A percentile compares a stretch with the other conserved stretches of the same genome.
phyloP scores from a whole-genome alignment of 371 early-diverging fungal genomes.

The Smittium mucronatum region DNA sequence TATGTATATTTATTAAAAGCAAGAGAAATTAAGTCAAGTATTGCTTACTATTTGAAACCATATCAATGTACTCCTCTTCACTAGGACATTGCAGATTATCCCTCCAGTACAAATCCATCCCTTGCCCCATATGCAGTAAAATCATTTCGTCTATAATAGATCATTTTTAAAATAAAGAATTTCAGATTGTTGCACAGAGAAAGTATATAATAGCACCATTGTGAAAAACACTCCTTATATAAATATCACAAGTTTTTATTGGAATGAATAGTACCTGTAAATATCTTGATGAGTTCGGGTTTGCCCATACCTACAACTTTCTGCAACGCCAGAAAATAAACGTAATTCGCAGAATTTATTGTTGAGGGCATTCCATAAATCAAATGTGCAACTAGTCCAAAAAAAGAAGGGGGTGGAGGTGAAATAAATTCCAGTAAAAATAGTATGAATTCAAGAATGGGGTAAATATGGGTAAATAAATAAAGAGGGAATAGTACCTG shows the following conservation, averaged over 20 bases:
- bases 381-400: conserved; percentile 64
- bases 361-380: conserved; percentile 82
- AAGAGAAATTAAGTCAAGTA: too few relatives aligned
- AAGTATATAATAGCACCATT: too few relatives aligned
- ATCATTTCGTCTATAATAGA: conserved; percentile 51
- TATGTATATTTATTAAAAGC: too few relatives aligned
- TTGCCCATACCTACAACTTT: conserved; percentile 56
- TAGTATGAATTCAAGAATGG: too few relatives aligned
- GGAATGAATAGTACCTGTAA: conserved; percentile 39
- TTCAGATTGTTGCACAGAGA: too few relatives aligned
- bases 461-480: not conserved
- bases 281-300: conserved; percentile 56
- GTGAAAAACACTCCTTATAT: too few relatives aligned
- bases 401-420: not conserved
- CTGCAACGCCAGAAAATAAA: conserved; percentile 80
- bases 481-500: conserved; percentile 21
- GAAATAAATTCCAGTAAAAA: too few relatives aligned
- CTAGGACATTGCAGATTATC: conserved; percentile 73
- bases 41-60: conserved; percentile 61
- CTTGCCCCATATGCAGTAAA: conserved; percentile 88
- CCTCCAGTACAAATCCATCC: conserved; percentile 80
- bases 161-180: not conserved
- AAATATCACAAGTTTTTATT: too few relatives aligned
- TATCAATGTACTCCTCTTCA: conserved; percentile 76
- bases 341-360: conserved; percentile 91